phyloP scores from a whole-genome alignment of 257 asterid genomes.

The Solanum peruvianum region DNA sequence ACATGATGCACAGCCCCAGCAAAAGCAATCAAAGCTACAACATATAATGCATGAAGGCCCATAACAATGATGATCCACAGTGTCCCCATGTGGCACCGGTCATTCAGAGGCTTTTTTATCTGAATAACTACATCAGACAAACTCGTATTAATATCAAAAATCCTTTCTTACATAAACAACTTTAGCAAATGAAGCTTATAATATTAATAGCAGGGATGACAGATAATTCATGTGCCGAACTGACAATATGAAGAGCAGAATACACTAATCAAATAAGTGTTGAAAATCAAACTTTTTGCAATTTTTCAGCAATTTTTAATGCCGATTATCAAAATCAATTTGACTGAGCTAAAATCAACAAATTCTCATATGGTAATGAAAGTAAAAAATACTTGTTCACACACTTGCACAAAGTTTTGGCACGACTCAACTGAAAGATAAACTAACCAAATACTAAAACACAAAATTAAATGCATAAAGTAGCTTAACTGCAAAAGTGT shows the following conservation, averaged over 20 bases:
- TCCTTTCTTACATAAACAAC: not conserved
- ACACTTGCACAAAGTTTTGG: not conserved
- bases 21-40: conserved; percentile 56
- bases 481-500: not conserved
- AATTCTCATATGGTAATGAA: not conserved
- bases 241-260: not conserved
- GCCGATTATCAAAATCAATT: not conserved
- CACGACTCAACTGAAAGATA: not conserved
- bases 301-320: not conserved
- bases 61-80: conserved; percentile 54
- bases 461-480: not conserved
- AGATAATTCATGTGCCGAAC: not conserved
- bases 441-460: not conserved
- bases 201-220: not conserved
- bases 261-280: not conserved
- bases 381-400: not conserved
- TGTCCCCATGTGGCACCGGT: conserved; percentile 67
- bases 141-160: not conserved
- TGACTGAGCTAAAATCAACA: not conserved
- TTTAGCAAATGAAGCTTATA: not conserved
- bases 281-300: not conserved
- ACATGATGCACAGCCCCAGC: conserved; percentile 67
- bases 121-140: conserved; percentile 44
- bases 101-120: conserved; percentile 52
- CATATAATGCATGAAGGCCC: conserved; percentile 53